These are phyloP conservation scores for Vinca minor DNA, from an alignment of 257 asterid species.

Conservation along the genomic window DNA sequence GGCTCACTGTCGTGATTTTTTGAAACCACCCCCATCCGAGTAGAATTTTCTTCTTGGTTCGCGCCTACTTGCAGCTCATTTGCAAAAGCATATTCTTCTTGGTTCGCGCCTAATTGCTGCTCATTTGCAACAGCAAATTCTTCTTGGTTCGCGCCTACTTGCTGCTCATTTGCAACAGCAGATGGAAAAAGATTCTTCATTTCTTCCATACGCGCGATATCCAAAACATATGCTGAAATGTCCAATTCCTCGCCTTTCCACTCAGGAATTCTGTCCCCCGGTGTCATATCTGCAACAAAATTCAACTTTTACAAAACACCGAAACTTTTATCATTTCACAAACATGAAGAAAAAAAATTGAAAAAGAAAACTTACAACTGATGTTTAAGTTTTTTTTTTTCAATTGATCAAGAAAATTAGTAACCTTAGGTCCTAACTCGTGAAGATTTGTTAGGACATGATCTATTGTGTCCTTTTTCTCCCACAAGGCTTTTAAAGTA, in stretches of 20 bases:
- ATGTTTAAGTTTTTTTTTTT: slow-evolving; percentile 25
- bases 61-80: too few relatives aligned
- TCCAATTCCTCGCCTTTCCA: slow-evolving; percentile 24
- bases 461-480: slow-evolving; percentile 30
- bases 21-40: too few relatives aligned
- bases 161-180: too few relatives aligned
- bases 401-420: slow-evolving; percentile 24
- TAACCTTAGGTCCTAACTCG: slow-evolving; percentile 23
- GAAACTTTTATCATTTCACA: background rate
- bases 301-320: background rate
- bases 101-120: too few relatives aligned
- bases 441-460: slow-evolving; percentile 43
- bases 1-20: too few relatives aligned
- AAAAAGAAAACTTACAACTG: slow-evolving; percentile 34
- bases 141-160: too few relatives aligned
- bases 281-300: slow-evolving; percentile 34
- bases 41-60: slow-evolving; percentile 17
- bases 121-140: too few relatives aligned
- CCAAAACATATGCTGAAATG: slow-evolving; percentile 33
- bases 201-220: slow-evolving; percentile 18
- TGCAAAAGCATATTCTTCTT: too few relatives aligned
- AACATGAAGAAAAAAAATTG: background rate
- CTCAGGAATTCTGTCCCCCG: slow-evolving; percentile 27
- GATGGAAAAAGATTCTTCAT: slow-evolving; percentile 39
- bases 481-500: slow-evolving; percentile 35